A percentile compares a stretch with the other conserved stretches of the same genome.
These are phyloP conservation scores for Turritis glabra DNA, from an alignment of 345 rosid genomes.

Conservation along the genomic window DNA sequence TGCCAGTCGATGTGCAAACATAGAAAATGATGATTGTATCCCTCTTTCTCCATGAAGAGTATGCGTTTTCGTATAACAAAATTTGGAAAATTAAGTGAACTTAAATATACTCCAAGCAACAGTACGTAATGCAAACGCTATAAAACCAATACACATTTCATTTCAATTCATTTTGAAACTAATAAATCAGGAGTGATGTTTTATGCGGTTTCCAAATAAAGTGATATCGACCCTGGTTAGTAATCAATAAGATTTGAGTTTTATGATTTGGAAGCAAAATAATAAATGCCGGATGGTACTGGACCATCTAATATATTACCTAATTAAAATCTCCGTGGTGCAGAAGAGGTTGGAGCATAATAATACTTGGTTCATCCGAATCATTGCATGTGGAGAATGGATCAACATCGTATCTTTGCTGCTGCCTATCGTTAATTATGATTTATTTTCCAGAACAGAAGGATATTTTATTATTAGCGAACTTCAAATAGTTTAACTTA, in stretches of 20 bases:
- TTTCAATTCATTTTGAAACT: not conserved
- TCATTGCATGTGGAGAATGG: conserved; percentile 38
- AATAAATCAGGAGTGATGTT: not conserved
- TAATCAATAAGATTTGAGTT: not conserved
- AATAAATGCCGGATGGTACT: not conserved
- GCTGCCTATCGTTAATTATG: not conserved
- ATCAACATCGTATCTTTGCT: conserved; percentile 21
- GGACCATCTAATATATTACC: not conserved
- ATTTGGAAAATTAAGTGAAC: not conserved
- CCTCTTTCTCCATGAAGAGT: not conserved
- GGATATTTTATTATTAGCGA: not conserved
- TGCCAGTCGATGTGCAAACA: conserved; percentile 26
- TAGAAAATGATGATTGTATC: conserved; percentile 10
- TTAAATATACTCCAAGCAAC: not conserved
- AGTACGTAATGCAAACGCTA: not conserved
- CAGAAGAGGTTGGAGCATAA: conserved; percentile 22
- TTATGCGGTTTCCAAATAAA: no score
- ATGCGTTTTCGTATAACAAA: conserved; percentile 3
- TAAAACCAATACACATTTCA: not conserved
- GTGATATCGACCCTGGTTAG: no score
- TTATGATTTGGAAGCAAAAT: not conserved
- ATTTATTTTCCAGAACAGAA: no score
- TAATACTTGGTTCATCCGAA: conserved; percentile 15
- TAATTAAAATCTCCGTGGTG: conserved; percentile 13
- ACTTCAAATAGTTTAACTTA: not conserved